Percentiles rank a stretch among this genome's conserved stretches.
These are phyloP conservation scores for Phycomyces blakesleeanus DNA, from an alignment of 192 early-diverging fungal species.

Conservation along the genomic window DNA sequence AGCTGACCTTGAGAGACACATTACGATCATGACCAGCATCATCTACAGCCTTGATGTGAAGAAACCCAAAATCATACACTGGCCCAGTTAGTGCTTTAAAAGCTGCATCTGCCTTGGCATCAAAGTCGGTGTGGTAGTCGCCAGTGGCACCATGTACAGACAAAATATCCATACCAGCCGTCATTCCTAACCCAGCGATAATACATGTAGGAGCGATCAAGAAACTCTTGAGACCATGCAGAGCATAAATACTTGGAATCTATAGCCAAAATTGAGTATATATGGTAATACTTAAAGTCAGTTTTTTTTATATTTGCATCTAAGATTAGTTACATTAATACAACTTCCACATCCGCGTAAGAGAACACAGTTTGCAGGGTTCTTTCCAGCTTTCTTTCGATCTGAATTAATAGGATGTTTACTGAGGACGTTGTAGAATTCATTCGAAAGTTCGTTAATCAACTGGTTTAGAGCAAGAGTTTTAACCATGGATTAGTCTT, in stretches of 20 bases:
- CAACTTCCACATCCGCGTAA: constrained; percentile 33
- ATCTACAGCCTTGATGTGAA: constrained; percentile 37
- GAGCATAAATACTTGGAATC: constrained; percentile 19
- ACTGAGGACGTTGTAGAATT: constrained; percentile 8
- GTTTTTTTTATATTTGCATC: neutral
- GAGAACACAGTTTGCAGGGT: constrained; percentile 31
- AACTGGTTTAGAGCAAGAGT: constrained; percentile 10
- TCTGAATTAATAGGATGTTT: constrained; percentile 25
- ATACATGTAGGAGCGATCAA: constrained; percentile 37
- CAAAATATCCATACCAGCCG: constrained; percentile 32
- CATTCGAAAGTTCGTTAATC: constrained; percentile 29
- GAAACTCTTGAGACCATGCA: constrained; percentile 27
- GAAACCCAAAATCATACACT: constrained; percentile 33
- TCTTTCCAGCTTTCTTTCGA: constrained; percentile 18
- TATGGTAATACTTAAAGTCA: neutral
- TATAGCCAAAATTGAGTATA: neutral
- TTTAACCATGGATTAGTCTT: no score
- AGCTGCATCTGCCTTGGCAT: constrained; percentile 23
- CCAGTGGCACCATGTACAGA: constrained; percentile 30
- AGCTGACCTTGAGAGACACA: constrained; percentile 22
- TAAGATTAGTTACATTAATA: constrained; percentile 16
- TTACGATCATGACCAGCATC: constrained; percentile 35
- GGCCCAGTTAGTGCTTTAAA: neutral
- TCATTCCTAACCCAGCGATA: constrained; percentile 35
- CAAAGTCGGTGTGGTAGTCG: constrained; percentile 28